Percentiles rank a stretch among this genome's conserved stretches.
Conservation (phyloP, 140 eudicot genomes). For the Cichorium intybus region DNA sequence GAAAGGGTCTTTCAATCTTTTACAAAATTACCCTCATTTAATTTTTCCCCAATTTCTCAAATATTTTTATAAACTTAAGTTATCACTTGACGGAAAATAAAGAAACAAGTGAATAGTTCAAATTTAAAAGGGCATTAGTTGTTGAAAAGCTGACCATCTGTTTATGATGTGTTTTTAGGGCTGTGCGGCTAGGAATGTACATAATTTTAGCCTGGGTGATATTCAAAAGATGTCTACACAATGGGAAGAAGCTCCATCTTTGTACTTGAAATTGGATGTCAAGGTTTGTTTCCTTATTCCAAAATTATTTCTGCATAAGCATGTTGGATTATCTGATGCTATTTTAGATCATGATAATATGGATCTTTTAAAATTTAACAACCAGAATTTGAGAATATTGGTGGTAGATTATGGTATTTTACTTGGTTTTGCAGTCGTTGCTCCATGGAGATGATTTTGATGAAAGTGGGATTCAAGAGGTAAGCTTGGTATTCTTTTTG, state of each 20-base stretch:
- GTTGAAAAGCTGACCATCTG: slow-evolving; percentile 5
- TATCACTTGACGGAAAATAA: no score
- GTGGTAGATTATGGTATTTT: neutral
- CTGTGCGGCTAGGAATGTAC: slow-evolving; percentile 97
- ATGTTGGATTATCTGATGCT: slow-evolving; percentile 5
- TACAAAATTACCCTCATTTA: no score
- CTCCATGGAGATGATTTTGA: slow-evolving; percentile 77
- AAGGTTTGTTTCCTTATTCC: slow-evolving; percentile 48
- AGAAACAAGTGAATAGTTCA: no score
- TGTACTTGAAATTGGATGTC: slow-evolving; percentile 76
- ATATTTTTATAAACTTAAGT: no score
- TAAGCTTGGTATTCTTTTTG: slow-evolving; percentile 18
- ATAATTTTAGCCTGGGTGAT: slow-evolving; percentile 67
- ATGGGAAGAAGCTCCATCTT: slow-evolving; percentile 96
- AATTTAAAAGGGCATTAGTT: slow-evolving; percentile 12
- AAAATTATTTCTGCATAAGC: neutral
- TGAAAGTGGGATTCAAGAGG: slow-evolving; percentile 88
- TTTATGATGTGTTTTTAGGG: slow-evolving; percentile 51
- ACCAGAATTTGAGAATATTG: neutral
- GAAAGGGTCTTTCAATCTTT: no score
- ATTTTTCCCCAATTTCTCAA: no score
- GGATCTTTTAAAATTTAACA: no score
- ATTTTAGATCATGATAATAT: no score
- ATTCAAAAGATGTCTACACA: slow-evolving; percentile 72
- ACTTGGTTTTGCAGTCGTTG: slow-evolving; percentile 50